Evolutionary conservation across 768 basidiomycete species (phyloP), one percentile per base, ranked within the genome.

Genomic region (Suillus spraguei): DNA sequence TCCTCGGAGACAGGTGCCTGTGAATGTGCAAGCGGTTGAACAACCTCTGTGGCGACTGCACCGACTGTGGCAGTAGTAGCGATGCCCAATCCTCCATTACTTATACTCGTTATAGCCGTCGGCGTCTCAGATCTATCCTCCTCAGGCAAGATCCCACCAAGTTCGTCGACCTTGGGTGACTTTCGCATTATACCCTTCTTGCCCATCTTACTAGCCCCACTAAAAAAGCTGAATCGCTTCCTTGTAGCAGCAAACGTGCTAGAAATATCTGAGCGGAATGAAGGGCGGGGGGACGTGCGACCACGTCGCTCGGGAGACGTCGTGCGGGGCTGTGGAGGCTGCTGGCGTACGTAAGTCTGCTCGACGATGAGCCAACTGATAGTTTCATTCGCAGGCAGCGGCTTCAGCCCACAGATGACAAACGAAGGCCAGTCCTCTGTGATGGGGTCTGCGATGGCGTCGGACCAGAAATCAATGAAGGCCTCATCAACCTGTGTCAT

Each of bases 391-490:
- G 55, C 62, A 2, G 65, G 49, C 6, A 68, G 35, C 11, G 79
- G 65, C 70, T 86, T 89, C 59, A 94, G 82, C 71, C 87, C 87
- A 72, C 88, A 90, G 16, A 93, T 71, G 46, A 89, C 82, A 66
- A 92, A 91, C 5, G 81, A 76, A 14, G 90, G 91, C 90, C 88
- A 92, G 49, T 77, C 73, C 1, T 80, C 72, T 0, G 88, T 78
- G 63, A 91, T 82, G 20, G 89, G 85, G 68, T 94, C 91, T 17
- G 87, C 76, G 38, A 92, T 70, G 2, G 90, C 83, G 69, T 94
- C 91, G 59, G 81, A 83, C 90, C 91, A 93, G 71, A 92, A 92
- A 72, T 94, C 91, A 60, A 92, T 76, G 72, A 94, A 93, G 1
- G 91, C 90, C 68, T 93, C 91, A 68, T 94, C 92, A 13, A 94